A percentile compares a stretch with the other conserved stretches of the same genome.
Evolutionary conservation across 495 filamentous ascomycete species (phyloP).

Genomic region (Annulohypoxylon bovei): DNA sequence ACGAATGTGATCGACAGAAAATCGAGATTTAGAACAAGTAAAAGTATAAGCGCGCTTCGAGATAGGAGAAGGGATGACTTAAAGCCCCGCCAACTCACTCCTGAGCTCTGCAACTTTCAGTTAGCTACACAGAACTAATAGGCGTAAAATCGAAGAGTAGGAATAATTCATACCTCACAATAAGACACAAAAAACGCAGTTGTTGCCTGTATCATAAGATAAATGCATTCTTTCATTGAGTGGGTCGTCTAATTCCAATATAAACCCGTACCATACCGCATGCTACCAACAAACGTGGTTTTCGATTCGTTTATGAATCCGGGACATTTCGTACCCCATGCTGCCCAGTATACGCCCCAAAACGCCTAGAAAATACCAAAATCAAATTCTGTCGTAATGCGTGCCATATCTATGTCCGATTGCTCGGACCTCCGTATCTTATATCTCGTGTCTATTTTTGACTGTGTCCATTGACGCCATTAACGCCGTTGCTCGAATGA

Average conservation of each 20-base stretch:
- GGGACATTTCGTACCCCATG: background rate
- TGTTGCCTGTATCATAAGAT: background rate
- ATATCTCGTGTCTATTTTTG: slow-evolving; percentile 4
- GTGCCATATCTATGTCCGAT: background rate
- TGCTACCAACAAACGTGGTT: background rate
- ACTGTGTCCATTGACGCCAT: slow-evolving; percentile 33
- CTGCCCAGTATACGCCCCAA: slow-evolving; percentile 2
- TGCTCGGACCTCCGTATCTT: background rate
- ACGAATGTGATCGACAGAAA: background rate
- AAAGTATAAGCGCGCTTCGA: background rate
- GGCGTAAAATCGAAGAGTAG: too few species aligned
- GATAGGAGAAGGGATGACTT: background rate
- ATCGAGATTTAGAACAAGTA: background rate
- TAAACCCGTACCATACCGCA: background rate
- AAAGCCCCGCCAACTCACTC: background rate
- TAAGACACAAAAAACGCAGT: background rate
- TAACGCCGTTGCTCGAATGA: slow-evolving; percentile 50
- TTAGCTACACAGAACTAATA: background rate
- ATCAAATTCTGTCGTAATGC: background rate
- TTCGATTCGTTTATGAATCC: background rate
- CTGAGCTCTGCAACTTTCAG: background rate
- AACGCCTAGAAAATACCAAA: background rate
- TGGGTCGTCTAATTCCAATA: background rate
- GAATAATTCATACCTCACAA: background rate
- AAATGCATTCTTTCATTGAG: background rate